These are phyloP conservation scores for Cladorrhinum sp. DNA, from an alignment of 2,329 filamentous ascomycete species.

Conservation along the genomic window DNA sequence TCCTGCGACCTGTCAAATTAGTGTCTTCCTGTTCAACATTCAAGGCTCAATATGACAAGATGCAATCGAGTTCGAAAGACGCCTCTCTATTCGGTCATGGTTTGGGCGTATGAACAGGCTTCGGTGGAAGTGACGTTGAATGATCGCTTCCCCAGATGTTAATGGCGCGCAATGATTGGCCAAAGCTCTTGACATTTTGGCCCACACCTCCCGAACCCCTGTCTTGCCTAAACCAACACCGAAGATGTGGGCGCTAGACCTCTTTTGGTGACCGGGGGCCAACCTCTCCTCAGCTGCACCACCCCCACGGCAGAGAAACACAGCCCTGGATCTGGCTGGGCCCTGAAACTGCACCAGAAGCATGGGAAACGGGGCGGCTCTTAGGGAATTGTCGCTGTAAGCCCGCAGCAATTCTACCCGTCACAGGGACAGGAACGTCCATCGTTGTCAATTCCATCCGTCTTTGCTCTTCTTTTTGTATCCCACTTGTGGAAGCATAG, in stretches of 20 bases:
- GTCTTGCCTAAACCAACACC: slow-evolving; percentile 27
- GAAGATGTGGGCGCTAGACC: slow-evolving; percentile 21
- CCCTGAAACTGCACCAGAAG: not conserved
- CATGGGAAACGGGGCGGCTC: no score
- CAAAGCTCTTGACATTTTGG: not conserved
- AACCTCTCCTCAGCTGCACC: slow-evolving; percentile 16
- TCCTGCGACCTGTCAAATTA: no score
- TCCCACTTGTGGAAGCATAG: not conserved
- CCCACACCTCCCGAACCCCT: slow-evolving; percentile 5
- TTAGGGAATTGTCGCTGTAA: not conserved
- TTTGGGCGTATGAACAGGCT: not conserved
- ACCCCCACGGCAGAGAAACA: slow-evolving; percentile 4
- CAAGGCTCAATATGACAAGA: no score
- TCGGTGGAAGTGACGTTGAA: slow-evolving; percentile 6
- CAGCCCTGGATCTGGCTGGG: not conserved
- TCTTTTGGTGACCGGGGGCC: slow-evolving; percentile 26
- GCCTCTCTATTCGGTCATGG: not conserved
- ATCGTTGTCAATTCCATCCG: not conserved
- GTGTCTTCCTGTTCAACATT: no score
- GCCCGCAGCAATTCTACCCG: not conserved
- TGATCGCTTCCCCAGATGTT: not conserved
- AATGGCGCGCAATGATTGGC: slow-evolving; percentile 12
- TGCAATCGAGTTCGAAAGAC: no score
- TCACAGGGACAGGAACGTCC: not conserved
- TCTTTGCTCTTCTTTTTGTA: not conserved